Evolutionary conservation across 495 filamentous ascomycete genomes (phyloP), one percentile per base, ranked within the genome.

Genomic region (Aspergillus steynii): DNA sequence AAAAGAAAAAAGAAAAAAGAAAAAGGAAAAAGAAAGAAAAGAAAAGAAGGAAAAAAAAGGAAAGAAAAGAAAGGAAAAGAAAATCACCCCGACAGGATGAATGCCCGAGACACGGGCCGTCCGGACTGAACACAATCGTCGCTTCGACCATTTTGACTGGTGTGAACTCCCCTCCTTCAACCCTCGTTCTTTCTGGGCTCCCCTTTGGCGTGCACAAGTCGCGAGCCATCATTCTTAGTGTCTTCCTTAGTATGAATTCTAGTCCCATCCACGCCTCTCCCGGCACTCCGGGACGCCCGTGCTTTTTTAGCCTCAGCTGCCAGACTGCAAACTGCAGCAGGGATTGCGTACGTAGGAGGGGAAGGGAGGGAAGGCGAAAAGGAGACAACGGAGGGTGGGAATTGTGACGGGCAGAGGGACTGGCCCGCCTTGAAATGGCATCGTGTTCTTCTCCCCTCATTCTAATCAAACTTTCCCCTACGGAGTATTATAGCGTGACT

Each of bases 261-360:
- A 26, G 29, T 37, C 29, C 51, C 28, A 25, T 55, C 34, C 27
- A 27, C 15, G 53, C 29, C 50, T 53, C 49, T 61, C 63, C 68
- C 68, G 58, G 50, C 32, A 61, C 56, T 47, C 56, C 64, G 67
- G 68, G 54, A 67, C 65, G 61, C 62, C 62, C 56, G 67, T 67
- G 67, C 65, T 56, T 65, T 64, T 61, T 59, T 52, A 29, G 31
- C 20, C 31, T 47, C 37, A 47, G 37, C 31, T 42, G 32, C 27
- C 12, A 12, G 48, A 53, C 14, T 50, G n/a, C 49, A 32, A 37
- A 28, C 59, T 7, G 34, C 59, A 55, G 29, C 28, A 8, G 29
- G 37, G 29, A 34, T 34, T 34, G 31, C 31, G 31, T 34, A 34
- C 31, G 31, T 34, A 34, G 31, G 31, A 34, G 31, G 31, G 31